Evolutionary conservation across 2,329 filamentous ascomycete genomes (phyloP), one percentile per base, ranked within the genome.

Genomic region (Colletotrichum sp.): DNA sequence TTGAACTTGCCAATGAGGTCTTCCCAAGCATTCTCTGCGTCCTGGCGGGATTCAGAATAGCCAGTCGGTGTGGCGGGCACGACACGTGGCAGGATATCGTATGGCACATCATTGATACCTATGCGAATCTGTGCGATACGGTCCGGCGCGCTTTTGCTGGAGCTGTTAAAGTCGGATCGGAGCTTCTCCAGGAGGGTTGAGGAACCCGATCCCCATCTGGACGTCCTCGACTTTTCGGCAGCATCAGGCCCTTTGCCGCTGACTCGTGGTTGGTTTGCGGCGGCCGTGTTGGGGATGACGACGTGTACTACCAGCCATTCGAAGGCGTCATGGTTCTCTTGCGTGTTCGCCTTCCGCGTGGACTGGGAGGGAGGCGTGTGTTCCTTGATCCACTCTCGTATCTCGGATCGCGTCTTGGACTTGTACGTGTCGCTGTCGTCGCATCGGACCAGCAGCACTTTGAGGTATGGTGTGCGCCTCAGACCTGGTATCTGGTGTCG

Each of bases 381-480:
- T 8, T 91, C 88, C 84, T 97, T 98, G 80, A 99, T 92, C 97
- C 97, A 99, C 79, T 99, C 96, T 67, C 95, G 92, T 44, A 99
- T 89, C 79, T 95, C 92, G 80, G 95, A 92, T 67, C 96, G 91
- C 8, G 95, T 93, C 15, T 92, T 92, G 3, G 91, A 88, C 85
- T 98, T 99, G 89, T 99, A 99, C 11, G 92, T 92, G 64, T 99
- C 98, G 81, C 96, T 98, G 83, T 99, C 97, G 86, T 99, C 97
- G 86, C 97, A 99, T 81, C 96, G 92, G 69, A 99, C 90, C 3
- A 99, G 87, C 73, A 96, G 94, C 8, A 99, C 87, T 84, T 98
- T 99, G 76, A 99, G 89, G 84, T 99, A 99, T 1, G 98, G 96
- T 1, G 96, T 99, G 77, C 95, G 95, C 52, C 96, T 93, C 72